Conservation (phyloP, 2,329 filamentous ascomycete species). For the Alternaria consortialis region DNA sequence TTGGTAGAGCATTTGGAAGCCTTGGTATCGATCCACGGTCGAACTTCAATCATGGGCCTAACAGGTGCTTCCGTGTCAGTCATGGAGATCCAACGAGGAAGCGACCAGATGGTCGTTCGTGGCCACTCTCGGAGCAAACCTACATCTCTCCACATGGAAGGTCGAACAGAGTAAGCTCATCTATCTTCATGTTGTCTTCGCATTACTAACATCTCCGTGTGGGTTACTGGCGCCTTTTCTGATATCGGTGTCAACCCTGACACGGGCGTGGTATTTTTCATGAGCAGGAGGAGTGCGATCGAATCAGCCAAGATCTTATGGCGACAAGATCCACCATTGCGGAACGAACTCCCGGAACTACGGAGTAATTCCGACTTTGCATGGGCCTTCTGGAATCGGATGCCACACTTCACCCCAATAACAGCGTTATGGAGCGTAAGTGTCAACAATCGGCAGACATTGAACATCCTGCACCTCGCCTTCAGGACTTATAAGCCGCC, state of each 20-base stretch:
- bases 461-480: not conserved
- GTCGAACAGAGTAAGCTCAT: not conserved
- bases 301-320: not conserved
- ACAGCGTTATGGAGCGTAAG: conserved; percentile 1
- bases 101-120: not conserved
- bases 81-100: not conserved
- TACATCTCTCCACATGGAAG: not conserved
- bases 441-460: not conserved
- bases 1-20: not conserved
- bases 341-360: conserved; percentile 1
- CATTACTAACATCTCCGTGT: not conserved
- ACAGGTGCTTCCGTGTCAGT: conserved; percentile 1
- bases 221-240: conserved; percentile 5
- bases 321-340: not conserved
- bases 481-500: not conserved
- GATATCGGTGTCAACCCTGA: conserved; percentile 8
- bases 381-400: conserved; percentile 16
- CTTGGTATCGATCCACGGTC: conserved; percentile 1
- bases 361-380: conserved; percentile 6
- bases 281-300: not conserved
- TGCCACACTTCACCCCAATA: not conserved
- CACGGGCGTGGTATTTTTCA: conserved; percentile 12
- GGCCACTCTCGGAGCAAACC: not conserved
- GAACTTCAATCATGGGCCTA: not conserved
- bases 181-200: not conserved